Percentiles rank a stretch among this genome's conserved stretches.
phyloP scores from a whole-genome alignment of 805 yeast genomes.

The Suhomyces pyralidae region DNA sequence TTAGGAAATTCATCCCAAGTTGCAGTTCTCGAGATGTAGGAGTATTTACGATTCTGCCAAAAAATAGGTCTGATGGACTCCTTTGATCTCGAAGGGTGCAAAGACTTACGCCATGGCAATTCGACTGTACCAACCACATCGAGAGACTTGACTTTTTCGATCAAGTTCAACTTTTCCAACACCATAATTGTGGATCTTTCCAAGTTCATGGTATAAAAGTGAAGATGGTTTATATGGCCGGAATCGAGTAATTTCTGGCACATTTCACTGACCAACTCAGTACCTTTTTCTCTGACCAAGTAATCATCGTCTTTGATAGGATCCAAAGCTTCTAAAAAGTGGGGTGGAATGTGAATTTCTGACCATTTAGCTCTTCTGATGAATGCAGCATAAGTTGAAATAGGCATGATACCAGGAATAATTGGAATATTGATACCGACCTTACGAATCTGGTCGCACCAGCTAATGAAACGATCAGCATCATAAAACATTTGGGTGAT shows the following conservation, averaged over 20 bases:
- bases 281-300: slow-evolving; percentile 80
- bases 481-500: slow-evolving; percentile 98
- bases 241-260: slow-evolving; percentile 69
- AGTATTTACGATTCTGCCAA: slow-evolving; percentile 91
- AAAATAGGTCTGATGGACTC: slow-evolving; percentile 92
- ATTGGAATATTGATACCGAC: slow-evolving; percentile 81
- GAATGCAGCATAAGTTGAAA: slow-evolving; percentile 90
- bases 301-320: slow-evolving; percentile 89
- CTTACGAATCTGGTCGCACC: slow-evolving; percentile 73
- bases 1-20: slow-evolving; percentile 98
- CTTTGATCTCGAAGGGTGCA: slow-evolving; percentile 72
- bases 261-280: slow-evolving; percentile 78
- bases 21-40: slow-evolving; percentile 84
- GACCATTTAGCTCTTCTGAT: slow-evolving; percentile 95
- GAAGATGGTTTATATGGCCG: slow-evolving; percentile 79
- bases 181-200: slow-evolving; percentile 90
- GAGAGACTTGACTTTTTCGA: slow-evolving; percentile 41
- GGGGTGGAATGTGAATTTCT: slow-evolving; percentile 72
- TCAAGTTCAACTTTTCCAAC: slow-evolving; percentile 66
- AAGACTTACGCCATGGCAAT: slow-evolving; percentile 89
- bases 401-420: slow-evolving; percentile 98
- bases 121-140: slow-evolving; percentile 39
- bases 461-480: slow-evolving; percentile 73
- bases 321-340: slow-evolving; percentile 65
- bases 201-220: slow-evolving; percentile 95